These are phyloP conservation scores for Brettanomyces naardenensis DNA, from an alignment of 805 yeast genomes.

Conservation along the genomic window DNA sequence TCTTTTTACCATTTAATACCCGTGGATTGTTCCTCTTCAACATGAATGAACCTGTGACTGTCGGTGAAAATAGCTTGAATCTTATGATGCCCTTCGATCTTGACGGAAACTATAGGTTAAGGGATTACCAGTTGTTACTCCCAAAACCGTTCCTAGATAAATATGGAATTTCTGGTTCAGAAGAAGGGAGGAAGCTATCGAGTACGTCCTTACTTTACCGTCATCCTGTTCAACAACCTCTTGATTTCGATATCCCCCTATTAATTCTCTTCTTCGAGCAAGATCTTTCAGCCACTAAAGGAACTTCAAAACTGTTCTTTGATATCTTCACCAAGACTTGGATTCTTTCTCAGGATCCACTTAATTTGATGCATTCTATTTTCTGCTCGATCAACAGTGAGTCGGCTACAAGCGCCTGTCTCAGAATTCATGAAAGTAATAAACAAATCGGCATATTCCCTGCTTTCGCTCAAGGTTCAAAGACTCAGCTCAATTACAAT, in stretches of 20 bases:
- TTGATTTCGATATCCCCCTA: constrained; percentile 25
- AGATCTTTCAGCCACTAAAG: constrained; percentile 10
- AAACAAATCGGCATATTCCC: constrained; percentile 24
- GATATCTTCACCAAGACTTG: constrained; percentile 35
- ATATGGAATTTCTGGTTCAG: constrained; percentile 1
- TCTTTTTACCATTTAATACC: constrained; percentile 28
- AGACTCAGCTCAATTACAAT: constrained; percentile 11
- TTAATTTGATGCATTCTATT: constrained; percentile 30
- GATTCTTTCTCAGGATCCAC: constrained; percentile 26
- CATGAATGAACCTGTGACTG: constrained; percentile 15
- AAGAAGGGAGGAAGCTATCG: background rate
- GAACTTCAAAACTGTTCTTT: constrained; percentile 24
- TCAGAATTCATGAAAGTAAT: constrained; percentile 28
- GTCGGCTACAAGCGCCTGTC: constrained; percentile 27
- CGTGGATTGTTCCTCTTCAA: constrained; percentile 33
- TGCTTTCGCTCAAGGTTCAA: constrained; percentile 10
- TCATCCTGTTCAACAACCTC: constrained; percentile 16
- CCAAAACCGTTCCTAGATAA: constrained; percentile 23
- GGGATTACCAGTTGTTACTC: constrained; percentile 31
- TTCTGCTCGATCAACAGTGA: constrained; percentile 33
- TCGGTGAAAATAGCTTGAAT: constrained; percentile 15
- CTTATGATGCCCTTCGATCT: constrained; percentile 32
- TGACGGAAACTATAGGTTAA: constrained; percentile 27
- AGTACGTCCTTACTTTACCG: constrained; percentile 14
- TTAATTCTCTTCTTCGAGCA: constrained; percentile 31